Evolutionary conservation across 139 green algal genomes (phyloP).

Genomic region (Tetraselmis striata): DNA sequence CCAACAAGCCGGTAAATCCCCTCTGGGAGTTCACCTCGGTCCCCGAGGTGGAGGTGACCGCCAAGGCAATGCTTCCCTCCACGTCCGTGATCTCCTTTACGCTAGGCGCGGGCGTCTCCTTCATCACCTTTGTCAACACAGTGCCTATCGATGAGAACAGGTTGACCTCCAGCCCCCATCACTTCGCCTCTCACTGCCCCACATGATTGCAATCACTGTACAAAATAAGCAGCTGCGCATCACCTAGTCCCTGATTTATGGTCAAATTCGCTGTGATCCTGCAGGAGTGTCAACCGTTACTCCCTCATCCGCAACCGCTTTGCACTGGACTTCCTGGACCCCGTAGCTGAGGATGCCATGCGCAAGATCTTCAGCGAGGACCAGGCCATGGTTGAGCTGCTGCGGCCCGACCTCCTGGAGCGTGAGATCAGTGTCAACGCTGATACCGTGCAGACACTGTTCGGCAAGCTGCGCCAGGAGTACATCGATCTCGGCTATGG

Average conservation of each 20-base stretch:
- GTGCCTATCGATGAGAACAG: conserved; percentile 58
- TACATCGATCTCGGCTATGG: conserved; percentile 68
- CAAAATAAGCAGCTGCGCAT: no score
- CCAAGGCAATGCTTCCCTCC: conserved; percentile 61
- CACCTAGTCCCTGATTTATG: no score
- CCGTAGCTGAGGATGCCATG: conserved; percentile 59
- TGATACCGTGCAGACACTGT: conserved; percentile 64
- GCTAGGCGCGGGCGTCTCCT: conserved; percentile 45
- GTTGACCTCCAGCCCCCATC: no score
- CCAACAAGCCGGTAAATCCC: conserved; percentile 76
- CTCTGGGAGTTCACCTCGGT: conserved; percentile 61
- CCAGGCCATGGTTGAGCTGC: conserved; percentile 63
- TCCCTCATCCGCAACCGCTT: conserved; percentile 58
- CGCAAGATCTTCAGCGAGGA: conserved; percentile 73
- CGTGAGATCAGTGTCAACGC: conserved; percentile 48
- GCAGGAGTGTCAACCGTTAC: conserved; percentile 70
- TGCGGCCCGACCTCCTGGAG: conserved; percentile 52
- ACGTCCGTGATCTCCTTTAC: conserved; percentile 68
- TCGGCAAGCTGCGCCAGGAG: conserved; percentile 65
- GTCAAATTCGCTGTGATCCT: no score
- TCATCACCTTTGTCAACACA: conserved; percentile 68
- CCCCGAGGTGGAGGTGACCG: conserved; percentile 55
- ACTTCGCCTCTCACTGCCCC: no score
- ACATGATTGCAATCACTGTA: no score
- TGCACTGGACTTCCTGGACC: conserved; percentile 44